These are phyloP conservation scores for Phytophthora cactorum DNA, from an alignment of 352 stramenopile genomes.

Conservation along the genomic window DNA sequence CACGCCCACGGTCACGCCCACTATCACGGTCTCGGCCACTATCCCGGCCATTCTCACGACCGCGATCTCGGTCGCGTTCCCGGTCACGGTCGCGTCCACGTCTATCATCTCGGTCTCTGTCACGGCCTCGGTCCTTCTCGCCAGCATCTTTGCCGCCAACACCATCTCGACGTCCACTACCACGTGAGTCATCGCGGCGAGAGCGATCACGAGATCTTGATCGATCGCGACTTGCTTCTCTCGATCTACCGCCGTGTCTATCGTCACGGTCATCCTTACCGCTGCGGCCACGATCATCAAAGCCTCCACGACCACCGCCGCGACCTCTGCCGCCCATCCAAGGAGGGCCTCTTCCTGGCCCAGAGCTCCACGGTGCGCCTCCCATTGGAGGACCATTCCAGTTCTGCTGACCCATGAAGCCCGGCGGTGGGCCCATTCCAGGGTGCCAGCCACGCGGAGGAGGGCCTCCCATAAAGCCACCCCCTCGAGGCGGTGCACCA, in stretches of 20 bases:
- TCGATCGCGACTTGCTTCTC: slow-evolving; percentile 63
- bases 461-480: slow-evolving; percentile 51
- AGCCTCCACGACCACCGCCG: slow-evolving; percentile 42
- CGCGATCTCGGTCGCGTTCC: slow-evolving; percentile 34
- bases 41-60: slow-evolving; percentile 6
- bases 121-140: slow-evolving; percentile 28
- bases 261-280: slow-evolving; percentile 44
- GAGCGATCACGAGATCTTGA: slow-evolving; percentile 59
- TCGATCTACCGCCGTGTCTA: slow-evolving; percentile 32
- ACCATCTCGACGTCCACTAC: slow-evolving; percentile 33
- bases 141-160: slow-evolving; percentile 20
- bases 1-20: slow-evolving; percentile 24
- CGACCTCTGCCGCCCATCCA: slow-evolving; percentile 65
- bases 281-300: slow-evolving; percentile 52
- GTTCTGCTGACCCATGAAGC: slow-evolving; percentile 52
- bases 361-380: slow-evolving; percentile 49
- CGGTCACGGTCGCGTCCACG: slow-evolving; percentile 25
- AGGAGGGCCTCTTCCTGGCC: slow-evolving; percentile 45
- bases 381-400: slow-evolving; percentile 53
- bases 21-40: slow-evolving; percentile 22
- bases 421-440: slow-evolving; percentile 67
- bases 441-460: slow-evolving; percentile 75
- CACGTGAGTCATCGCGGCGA: slow-evolving; percentile 33
- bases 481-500: slow-evolving; percentile 32
- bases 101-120: slow-evolving; percentile 29